Evolutionary conservation across 306 rosid species (phyloP).

Genomic region (Amphicarpaea edgeworthii): DNA sequence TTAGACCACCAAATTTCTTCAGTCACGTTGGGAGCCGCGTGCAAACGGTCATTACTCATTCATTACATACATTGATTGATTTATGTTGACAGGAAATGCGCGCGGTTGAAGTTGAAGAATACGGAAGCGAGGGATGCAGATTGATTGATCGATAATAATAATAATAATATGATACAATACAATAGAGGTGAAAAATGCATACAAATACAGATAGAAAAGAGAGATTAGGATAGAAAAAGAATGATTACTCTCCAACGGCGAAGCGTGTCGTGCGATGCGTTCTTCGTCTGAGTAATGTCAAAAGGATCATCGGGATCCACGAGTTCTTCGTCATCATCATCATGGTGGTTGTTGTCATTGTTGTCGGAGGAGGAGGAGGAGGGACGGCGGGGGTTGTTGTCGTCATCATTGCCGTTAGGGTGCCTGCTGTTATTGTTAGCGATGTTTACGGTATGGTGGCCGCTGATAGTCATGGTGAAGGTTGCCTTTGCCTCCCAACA

Average conservation of each 20-base stretch:
- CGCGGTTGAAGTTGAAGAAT: not conserved
- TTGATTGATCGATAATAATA: not conserved
- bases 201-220: not conserved
- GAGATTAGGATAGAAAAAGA: not conserved
- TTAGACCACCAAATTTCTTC: not conserved
- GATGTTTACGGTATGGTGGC: conserved; percentile 45
- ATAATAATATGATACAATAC: too few species aligned
- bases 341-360: not conserved
- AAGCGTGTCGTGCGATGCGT: conserved; percentile 75
- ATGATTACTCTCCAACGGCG: conserved; percentile 60
- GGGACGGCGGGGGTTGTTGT: not conserved
- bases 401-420: not conserved
- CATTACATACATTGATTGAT: too few species aligned
- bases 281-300: conserved; percentile 76
- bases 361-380: too few species aligned
- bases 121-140: not conserved
- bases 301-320: conserved; percentile 68
- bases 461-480: conserved; percentile 57
- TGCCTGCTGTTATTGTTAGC: not conserved
- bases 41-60: not conserved
- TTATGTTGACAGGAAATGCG: not conserved
- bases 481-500: conserved; percentile 35
- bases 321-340: not conserved
- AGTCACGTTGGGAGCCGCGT: not conserved
- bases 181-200: not conserved